Evolutionary conservation across 1,284 basidiomycete species (phyloP), one percentile per base, ranked within the genome.

Genomic region (Takashimella koratensis): DNA sequence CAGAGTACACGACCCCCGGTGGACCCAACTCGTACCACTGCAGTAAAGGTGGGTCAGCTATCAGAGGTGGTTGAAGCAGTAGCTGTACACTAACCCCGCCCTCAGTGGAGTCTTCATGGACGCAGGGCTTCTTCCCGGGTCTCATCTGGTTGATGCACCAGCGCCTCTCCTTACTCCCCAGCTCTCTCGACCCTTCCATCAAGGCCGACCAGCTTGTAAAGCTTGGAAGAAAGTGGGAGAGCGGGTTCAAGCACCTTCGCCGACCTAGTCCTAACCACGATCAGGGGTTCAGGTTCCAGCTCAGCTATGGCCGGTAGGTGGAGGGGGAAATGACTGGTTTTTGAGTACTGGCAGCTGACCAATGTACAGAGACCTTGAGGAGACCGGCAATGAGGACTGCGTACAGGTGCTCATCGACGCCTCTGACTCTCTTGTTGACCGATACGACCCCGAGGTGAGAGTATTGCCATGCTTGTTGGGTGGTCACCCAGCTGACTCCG

Each of bases 211-310:
- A 68, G 45, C 40, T 72, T 6, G 52, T 62, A 16, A 30, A 47
- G 10, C 59, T 68, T 12, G 68, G 67, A 0, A 52, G 66, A 25
- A 52, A 60, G 52, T 72, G 57, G 46, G 68, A 70, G 52, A 60
- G 55, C 11, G 52, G 52, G n/a, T 70, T 67, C 54, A 53, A 56
- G 22, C 49, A 57, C 22, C 41, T 62, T 39, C 62, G 62, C 5
- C 47, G 61, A 23, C 64, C 59, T 3, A 61, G 60, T 19, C 39
- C 43, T 24, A 72, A 72, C 52, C 70, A 72, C 47, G 68, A 72
- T 58, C 70, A 72, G 47, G 70, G 70, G 3, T 72, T 72, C 56
- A 51, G 70, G 20, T 72, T 70, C 50, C 68, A 69, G 57, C 59
- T 69, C 19, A 60, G 54, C 5, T 72, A 57, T 51, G 70, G 70